Conservation (phyloP, 768 basidiomycete genomes). For the Asterophora parasitica region DNA sequence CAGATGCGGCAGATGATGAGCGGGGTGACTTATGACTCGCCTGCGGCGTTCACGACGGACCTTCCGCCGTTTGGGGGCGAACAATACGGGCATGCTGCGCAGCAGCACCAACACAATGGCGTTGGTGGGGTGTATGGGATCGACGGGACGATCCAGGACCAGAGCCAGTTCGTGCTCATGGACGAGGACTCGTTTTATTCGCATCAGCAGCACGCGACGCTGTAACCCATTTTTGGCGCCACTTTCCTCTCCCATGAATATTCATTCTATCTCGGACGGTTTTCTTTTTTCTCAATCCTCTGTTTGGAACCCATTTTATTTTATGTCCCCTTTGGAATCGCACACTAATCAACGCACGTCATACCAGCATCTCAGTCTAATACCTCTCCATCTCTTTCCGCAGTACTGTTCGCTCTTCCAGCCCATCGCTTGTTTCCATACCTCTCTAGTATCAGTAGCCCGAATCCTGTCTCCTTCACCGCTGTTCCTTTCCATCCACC, state of each 20-base stretch:
- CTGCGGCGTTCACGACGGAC: conserved; percentile 32
- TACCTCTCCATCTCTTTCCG: too few species aligned
- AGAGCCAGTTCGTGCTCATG: conserved; percentile 15
- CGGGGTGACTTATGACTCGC: conserved; percentile 33
- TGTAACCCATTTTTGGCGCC: conserved; percentile 1
- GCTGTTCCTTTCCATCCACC: background rate
- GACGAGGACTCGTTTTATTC: conserved; percentile 15
- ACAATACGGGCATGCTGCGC: conserved; percentile 15
- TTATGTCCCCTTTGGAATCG: background rate
- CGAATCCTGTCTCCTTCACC: background rate
- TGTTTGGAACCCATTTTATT: background rate
- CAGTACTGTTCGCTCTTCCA: background rate
- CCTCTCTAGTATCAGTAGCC: background rate
- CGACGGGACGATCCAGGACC: conserved; percentile 12
- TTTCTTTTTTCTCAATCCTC: background rate
- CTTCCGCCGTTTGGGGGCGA: conserved; percentile 23
- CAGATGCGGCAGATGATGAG: conserved; percentile 43
- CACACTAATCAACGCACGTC: background rate
- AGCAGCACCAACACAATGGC: background rate
- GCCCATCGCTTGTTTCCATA: conserved; percentile 2
- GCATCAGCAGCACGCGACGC: conserved; percentile 14
- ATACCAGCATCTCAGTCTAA: background rate
- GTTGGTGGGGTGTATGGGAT: conserved; percentile 7
- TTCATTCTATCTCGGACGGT: too few species aligned
- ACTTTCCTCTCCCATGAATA: background rate